A percentile compares a stretch with the other conserved stretches of the same genome.
These are phyloP conservation scores for Pisolithus microcarpus DNA, from an alignment of 768 basidiomycete species.

Conservation along the genomic window DNA sequence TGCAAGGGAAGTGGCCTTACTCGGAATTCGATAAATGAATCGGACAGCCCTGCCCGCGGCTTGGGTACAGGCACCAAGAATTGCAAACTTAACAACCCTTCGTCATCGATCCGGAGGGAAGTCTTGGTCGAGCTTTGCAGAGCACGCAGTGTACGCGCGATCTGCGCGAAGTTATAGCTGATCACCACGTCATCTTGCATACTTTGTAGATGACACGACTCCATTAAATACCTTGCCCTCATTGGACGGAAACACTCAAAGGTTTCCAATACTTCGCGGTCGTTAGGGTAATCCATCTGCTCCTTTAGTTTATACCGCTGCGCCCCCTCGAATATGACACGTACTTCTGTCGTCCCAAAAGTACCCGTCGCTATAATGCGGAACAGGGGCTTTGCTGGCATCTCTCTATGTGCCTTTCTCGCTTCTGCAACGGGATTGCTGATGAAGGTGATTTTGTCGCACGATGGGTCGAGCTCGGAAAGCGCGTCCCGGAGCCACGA, in stretches of 20 bases:
- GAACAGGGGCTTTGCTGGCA: slow-evolving; percentile 50
- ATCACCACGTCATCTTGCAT: background rate
- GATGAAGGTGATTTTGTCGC: slow-evolving; percentile 77
- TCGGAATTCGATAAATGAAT: slow-evolving; percentile 83
- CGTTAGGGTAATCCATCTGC: slow-evolving; percentile 95
- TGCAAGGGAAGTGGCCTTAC: slow-evolving; percentile 38
- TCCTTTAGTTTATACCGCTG: slow-evolving; percentile 1
- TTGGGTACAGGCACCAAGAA: slow-evolving; percentile 69
- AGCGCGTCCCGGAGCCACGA: slow-evolving; percentile 93
- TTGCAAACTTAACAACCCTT: slow-evolving; percentile 81
- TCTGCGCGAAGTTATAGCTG: slow-evolving; percentile 82
- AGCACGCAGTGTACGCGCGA: slow-evolving; percentile 64
- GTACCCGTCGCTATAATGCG: slow-evolving; percentile 75
- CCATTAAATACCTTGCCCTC: slow-evolving; percentile 55
- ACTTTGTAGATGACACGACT: background rate
- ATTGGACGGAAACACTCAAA: slow-evolving; percentile 72
- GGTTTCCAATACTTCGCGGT: slow-evolving; percentile 82
- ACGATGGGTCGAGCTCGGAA: slow-evolving; percentile 84
- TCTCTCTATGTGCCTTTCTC: slow-evolving; percentile 18
- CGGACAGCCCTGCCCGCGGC: slow-evolving; percentile 33
- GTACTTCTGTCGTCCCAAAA: slow-evolving; percentile 80
- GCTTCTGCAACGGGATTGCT: slow-evolving; percentile 52
- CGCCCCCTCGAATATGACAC: slow-evolving; percentile 3
- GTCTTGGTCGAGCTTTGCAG: slow-evolving; percentile 82
- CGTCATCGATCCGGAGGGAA: slow-evolving; percentile 76